Evolutionary conservation across 1,284 basidiomycete species (phyloP).

Genomic region (Apiotrichum laibachii): DNA sequence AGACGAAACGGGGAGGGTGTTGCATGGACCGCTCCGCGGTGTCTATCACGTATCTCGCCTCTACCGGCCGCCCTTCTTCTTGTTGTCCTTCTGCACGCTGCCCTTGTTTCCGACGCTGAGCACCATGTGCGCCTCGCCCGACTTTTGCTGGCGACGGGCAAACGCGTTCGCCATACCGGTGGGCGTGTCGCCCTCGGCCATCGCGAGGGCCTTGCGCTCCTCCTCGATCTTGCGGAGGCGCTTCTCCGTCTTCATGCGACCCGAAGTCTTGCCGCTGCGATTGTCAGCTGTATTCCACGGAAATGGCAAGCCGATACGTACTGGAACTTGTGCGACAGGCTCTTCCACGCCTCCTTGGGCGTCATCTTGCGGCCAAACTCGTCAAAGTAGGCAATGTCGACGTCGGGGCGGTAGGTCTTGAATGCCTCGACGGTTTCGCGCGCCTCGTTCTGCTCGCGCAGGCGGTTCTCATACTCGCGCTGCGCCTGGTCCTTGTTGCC

Average conservation of each 20-base stretch:
- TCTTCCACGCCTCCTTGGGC: conserved; percentile 96
- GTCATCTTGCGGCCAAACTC: conserved; percentile 79
- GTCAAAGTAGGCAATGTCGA: conserved; percentile 95
- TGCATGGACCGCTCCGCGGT: too few species aligned
- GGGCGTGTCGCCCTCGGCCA: conserved; percentile 89
- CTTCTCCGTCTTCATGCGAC: conserved; percentile 92
- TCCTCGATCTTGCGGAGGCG: conserved; percentile 88
- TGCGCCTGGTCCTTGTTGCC: conserved; percentile 89
- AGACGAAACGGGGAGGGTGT: too few species aligned
- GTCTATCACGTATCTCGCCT: not conserved
- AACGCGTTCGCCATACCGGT: conserved; percentile 88
- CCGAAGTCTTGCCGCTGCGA: conserved; percentile 72
- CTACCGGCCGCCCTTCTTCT: conserved; percentile 1
- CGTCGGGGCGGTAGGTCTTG: conserved; percentile 93
- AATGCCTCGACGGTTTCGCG: conserved; percentile 77
- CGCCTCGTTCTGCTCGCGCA: conserved; percentile 87
- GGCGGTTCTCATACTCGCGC: conserved; percentile 88
- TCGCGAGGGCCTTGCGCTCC: conserved; percentile 84
- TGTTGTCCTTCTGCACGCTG: conserved; percentile 54
- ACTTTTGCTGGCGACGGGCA: conserved; percentile 82
- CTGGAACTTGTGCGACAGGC: conserved; percentile 90
- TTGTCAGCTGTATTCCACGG: not conserved
- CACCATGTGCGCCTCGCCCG: conserved; percentile 90
- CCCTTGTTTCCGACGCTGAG: conserved; percentile 89
- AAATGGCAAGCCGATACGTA: not conserved